Conservation (phyloP, 139 green algal species). For the Volvox africanus region DNA sequence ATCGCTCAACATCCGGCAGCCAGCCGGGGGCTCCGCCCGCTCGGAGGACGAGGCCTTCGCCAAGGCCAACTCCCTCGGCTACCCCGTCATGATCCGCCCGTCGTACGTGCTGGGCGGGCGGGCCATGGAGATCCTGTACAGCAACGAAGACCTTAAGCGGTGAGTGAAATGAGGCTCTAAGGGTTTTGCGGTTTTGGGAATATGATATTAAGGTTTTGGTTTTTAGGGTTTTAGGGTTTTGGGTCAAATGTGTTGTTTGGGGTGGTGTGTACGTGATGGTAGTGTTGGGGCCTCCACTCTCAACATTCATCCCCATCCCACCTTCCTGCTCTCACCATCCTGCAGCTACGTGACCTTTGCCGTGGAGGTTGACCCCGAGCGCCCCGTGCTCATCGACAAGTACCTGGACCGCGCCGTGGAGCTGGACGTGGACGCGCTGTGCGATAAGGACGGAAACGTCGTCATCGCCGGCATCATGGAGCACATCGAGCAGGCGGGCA, state of each 20-base stretch:
- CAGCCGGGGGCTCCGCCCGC: constrained; percentile 33
- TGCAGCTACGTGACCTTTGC: constrained; percentile 75
- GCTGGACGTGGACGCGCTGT: constrained; percentile 97
- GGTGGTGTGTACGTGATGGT: too few relatives aligned
- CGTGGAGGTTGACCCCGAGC: constrained; percentile 91
- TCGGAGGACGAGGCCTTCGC: constrained; percentile 84
- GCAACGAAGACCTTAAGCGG: constrained; percentile 84
- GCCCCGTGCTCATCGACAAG: constrained; percentile 98
- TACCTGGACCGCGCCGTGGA: constrained; percentile 94
- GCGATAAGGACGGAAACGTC: constrained; percentile 91
- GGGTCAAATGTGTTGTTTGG: too few relatives aligned
- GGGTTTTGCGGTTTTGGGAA: too few relatives aligned
- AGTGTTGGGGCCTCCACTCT: neutral
- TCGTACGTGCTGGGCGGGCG: constrained; percentile 97
- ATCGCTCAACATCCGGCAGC: constrained; percentile 93
- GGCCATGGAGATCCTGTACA: constrained; percentile 99
- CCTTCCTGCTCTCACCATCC: neutral
- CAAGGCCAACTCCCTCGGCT: constrained; percentile 88
- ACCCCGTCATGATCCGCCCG: constrained; percentile 98
- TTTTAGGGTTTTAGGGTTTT: too few relatives aligned
- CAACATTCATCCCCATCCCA: neutral
- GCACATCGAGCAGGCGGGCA: constrained; percentile 95
- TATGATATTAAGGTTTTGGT: too few relatives aligned
- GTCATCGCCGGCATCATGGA: constrained; percentile 99
- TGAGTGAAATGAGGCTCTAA: constrained; percentile 28